Base-by-base conservation (phyloP, 176 grass and related monocot genomes). In the Chrysopogon serrulatus region DNA sequence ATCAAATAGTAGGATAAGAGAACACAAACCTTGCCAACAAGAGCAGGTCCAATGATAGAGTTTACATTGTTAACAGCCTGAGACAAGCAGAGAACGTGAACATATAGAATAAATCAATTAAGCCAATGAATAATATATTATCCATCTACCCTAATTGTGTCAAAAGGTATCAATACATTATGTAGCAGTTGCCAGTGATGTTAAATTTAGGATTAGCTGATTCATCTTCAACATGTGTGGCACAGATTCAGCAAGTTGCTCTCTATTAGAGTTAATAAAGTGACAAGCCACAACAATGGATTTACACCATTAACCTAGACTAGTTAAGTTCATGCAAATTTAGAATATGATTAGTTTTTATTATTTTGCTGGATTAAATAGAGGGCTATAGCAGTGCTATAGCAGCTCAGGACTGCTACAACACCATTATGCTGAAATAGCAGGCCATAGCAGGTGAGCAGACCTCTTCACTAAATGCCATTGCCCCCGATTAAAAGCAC, bases 61-160 rank as follows among this genome's bases (percentile, higher is more conserved):
- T 97, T 94, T 39, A 97, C 95, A 81, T 97, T 97, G 80, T 83
- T 76, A 39, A 94, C 90, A 87, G 95, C 95, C 92, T 97, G 10
- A 68, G 65, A 10, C 18, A 68, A 18, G 6, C 17, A 33, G 66
- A 83, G 34, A 31, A 66, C 24, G 63, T 32, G 47, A 80, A 61
- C 39, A 76, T 42, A 26, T 7, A 15, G 35, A 56, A 57, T 26
- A 32, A 31, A 48, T 14, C 44, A 41, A 42, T 5, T 17, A 79
- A 33, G 6, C 6, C 62, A 11, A 4, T 65, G 49, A 26, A 51
- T n/a, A n/a, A n/a, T n/a, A n/a, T n/a, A n/a, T 48, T 21, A 16
- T 34, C 8, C 27, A 27, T 79, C 26, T 73, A 61, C 6, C 37
- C 5, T 42, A 33, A 63, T 10, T 2, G 37, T 64, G 61, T 17